Evolutionary conservation across 495 filamentous ascomycete species (phyloP).

Genomic region (Thermothielavioides terrestris): DNA sequence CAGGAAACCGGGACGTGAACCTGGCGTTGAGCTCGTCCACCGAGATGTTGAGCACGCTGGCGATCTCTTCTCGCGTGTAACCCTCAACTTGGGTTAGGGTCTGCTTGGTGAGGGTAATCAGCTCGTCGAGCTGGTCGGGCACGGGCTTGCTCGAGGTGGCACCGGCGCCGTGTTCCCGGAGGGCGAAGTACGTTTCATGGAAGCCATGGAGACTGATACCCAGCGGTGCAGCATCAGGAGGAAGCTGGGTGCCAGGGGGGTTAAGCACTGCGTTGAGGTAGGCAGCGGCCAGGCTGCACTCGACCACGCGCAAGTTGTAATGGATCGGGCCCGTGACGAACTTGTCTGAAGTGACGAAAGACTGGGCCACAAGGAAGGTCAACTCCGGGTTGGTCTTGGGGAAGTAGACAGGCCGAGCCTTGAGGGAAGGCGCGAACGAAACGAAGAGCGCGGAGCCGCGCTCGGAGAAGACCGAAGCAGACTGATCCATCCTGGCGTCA

Average conservation of each 20-base stretch:
- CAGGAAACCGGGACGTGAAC: slow-evolving; percentile 77
- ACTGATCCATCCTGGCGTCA: slow-evolving; percentile 77
- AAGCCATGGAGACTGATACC: slow-evolving; percentile 78
- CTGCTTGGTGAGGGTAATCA: slow-evolving; percentile 55
- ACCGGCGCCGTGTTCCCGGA: slow-evolving; percentile 37
- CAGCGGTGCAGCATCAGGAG: slow-evolving; percentile 73
- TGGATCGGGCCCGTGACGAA: slow-evolving; percentile 84
- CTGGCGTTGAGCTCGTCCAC: slow-evolving; percentile 60
- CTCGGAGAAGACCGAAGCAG: slow-evolving; percentile 88
- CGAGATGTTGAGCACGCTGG: slow-evolving; percentile 57
- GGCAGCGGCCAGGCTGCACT: slow-evolving; percentile 83
- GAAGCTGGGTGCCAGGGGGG: slow-evolving; percentile 54
- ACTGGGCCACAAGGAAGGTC: slow-evolving; percentile 88
- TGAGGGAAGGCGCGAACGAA: slow-evolving; percentile 74
- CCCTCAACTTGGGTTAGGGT: slow-evolving; percentile 65
- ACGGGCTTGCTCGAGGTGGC: slow-evolving; percentile 23
- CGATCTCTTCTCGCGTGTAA: slow-evolving; percentile 83
- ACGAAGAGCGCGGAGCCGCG: slow-evolving; percentile 83
- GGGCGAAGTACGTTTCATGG: slow-evolving; percentile 68
- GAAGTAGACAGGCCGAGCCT: slow-evolving; percentile 70
- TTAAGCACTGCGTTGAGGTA: slow-evolving; percentile 44
- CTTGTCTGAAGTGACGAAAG: slow-evolving; percentile 88
- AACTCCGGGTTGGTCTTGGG: slow-evolving; percentile 74
- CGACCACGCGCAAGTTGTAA: slow-evolving; percentile 95
- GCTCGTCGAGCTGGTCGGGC: slow-evolving; percentile 50